Evolutionary conservation across 75 land plant genomes (phyloP), one percentile per base, ranked within the genome.

Genomic region (Adiantum capillusveneris): DNA sequence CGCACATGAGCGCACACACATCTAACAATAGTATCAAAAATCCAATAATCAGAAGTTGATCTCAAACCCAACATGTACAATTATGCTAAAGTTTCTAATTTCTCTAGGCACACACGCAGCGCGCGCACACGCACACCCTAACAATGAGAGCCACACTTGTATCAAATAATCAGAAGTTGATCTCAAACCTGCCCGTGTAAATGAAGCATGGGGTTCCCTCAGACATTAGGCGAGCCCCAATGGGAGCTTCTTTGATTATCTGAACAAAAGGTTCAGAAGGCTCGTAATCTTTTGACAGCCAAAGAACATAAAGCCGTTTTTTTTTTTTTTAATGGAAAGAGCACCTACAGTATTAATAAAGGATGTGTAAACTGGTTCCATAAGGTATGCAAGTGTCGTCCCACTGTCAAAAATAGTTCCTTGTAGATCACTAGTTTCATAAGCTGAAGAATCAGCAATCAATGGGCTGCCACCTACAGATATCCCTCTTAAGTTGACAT

Each of bases 401-500:
- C 97, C 97, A 54, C 94, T 88, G 65, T 92, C 97, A 62, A 92
- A 29, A 63, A 92, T 85, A 9, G 84, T 82, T 28, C 87, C 96
- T 25, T 45, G 71, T 37, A 44, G 44, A 53, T 29, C 60, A 60
- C 77, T 75, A 51, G 89, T 72, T 25, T 78, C 44, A 74, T 82
- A 82, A 30, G 67, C 84, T 41, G 71, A 65, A 11, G 78, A 53
- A 53, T 83, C 84, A 62, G 82, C 80, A 1, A 65, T 53, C 64
- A 92, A 53, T 14, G 63, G 39, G 36, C 65, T 68, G 34, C 86
- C 88, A 72, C 71, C 76, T 26, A 88, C 94, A 63, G 93, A 67
- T 65, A 92, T 88, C 48, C 94, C 77, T 37, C 61, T 63, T 44
- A 92, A 71, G 24, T 81, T 63, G 26, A 92, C 65, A 77, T 84